Evolutionary conservation across 306 rosid species (phyloP).

Genomic region (Inga oerstediana): DNA sequence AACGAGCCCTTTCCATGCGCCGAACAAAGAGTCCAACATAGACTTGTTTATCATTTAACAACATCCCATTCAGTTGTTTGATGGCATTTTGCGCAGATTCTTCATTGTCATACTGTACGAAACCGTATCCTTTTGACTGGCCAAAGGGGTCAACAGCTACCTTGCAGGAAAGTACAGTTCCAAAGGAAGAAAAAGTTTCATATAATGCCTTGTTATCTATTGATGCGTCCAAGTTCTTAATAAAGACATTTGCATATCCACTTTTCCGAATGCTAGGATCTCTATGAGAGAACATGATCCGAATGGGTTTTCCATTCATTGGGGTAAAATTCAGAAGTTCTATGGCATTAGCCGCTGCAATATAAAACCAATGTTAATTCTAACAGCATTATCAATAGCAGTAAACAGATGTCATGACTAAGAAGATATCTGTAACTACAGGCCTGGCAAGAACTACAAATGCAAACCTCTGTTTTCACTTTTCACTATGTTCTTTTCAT

Average conservation of each 20-base stretch:
- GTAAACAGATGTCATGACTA: neutral
- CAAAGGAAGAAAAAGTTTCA: slow-evolving; percentile 79
- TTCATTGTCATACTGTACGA: slow-evolving; percentile 77
- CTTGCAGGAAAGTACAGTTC: slow-evolving; percentile 82
- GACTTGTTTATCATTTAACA: slow-evolving; percentile 73
- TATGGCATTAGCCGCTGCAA: slow-evolving; percentile 67
- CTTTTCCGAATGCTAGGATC: slow-evolving; percentile 85
- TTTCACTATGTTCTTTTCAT: neutral
- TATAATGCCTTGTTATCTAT: slow-evolving; percentile 83
- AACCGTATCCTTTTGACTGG: slow-evolving; percentile 79
- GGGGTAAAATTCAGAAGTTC: slow-evolving; percentile 64
- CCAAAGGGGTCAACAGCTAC: slow-evolving; percentile 71
- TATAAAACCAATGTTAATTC: neutral
- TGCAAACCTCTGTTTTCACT: no score
- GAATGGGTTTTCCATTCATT: slow-evolving; percentile 75
- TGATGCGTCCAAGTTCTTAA: slow-evolving; percentile 70
- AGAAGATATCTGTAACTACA: neutral
- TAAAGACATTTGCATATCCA: slow-evolving; percentile 77
- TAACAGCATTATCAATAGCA: neutral
- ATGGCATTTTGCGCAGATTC: slow-evolving; percentile 72
- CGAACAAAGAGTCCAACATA: slow-evolving; percentile 67
- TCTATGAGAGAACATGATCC: slow-evolving; percentile 83
- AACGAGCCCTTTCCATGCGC: slow-evolving; percentile 55
- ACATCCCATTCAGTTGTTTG: slow-evolving; percentile 66
- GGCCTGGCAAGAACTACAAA: neutral